These are phyloP conservation scores for Hypoxylon perforatum DNA, from an alignment of 495 filamentous ascomycete species.

Conservation along the genomic window DNA sequence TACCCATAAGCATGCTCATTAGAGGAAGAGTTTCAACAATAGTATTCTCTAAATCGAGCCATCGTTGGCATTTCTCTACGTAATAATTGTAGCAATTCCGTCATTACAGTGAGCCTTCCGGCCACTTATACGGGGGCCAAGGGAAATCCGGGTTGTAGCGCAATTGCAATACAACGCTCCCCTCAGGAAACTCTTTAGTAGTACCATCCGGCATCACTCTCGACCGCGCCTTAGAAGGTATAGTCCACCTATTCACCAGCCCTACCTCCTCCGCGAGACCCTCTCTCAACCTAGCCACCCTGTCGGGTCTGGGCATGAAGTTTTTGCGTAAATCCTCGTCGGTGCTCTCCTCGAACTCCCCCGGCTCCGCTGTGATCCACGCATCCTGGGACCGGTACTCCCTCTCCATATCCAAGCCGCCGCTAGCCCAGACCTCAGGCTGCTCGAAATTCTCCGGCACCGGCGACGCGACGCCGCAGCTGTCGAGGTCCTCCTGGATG, in stretches of 20 bases:
- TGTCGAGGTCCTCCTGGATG: constrained; percentile 30
- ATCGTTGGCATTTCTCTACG: too few species aligned
- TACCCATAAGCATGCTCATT: too few species aligned
- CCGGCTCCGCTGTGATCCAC: constrained; percentile 16
- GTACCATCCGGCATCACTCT: constrained; percentile 18
- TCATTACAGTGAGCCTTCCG: constrained; percentile 31
- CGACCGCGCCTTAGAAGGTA: not conserved
- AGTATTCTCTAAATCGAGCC: too few species aligned
- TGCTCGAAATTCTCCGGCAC: constrained; percentile 18
- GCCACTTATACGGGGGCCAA: constrained; percentile 38
- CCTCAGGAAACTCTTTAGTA: constrained; percentile 31
- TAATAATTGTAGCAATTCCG: too few species aligned
- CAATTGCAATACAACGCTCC: constrained; percentile 13
- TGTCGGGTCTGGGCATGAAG: not conserved
- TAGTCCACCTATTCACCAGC: constrained; percentile 7
- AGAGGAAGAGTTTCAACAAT: too few species aligned
- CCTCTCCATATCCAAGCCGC: constrained; percentile 12
- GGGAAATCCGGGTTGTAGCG: constrained; percentile 23
- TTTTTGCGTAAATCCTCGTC: constrained; percentile 5
- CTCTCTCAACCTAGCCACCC: constrained; percentile 23
- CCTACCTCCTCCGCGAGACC: constrained; percentile 18
- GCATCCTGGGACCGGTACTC: not conserved
- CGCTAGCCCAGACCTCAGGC: not conserved
- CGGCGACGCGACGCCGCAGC: constrained; percentile 22
- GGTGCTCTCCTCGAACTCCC: constrained; percentile 30